Percentiles rank a stretch among this genome's conserved stretches.
Evolutionary conservation across 306 rosid genomes (phyloP).

Genomic region (Glycyrrhiza uralensis): DNA sequence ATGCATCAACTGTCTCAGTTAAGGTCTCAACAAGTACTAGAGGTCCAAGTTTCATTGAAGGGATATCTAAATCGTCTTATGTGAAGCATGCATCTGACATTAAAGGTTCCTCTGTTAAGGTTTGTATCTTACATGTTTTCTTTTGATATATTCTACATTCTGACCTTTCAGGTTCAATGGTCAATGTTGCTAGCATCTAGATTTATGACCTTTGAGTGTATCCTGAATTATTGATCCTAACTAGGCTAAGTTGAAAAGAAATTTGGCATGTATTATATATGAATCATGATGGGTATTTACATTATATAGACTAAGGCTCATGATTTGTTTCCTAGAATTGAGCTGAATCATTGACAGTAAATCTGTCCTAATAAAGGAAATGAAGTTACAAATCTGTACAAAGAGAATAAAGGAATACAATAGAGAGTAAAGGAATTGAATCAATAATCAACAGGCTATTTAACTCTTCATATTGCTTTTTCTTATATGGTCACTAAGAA

Average conservation of each 20-base stretch:
- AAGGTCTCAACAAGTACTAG: conserved; percentile 60
- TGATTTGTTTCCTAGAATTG: background rate
- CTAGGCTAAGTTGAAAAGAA: background rate
- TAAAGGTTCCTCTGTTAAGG: conserved; percentile 92
- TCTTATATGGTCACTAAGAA: background rate
- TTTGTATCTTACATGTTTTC: conserved; percentile 37
- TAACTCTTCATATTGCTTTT: background rate
- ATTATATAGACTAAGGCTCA: background rate
- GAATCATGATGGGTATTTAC: background rate
- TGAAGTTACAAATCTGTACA: background rate
- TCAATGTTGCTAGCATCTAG: background rate
- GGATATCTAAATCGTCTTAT: conserved; percentile 80
- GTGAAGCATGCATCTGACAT: conserved; percentile 55
- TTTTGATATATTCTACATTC: background rate
- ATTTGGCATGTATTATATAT: background rate
- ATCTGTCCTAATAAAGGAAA: background rate
- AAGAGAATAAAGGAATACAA: background rate
- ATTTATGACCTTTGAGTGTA: background rate
- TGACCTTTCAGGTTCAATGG: background rate
- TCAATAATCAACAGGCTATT: background rate
- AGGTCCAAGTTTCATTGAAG: conserved; percentile 86
- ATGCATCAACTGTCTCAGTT: conserved; percentile 61
- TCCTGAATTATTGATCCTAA: background rate
- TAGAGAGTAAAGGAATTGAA: background rate
- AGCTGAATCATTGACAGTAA: background rate